Conservation (phyloP, 2,329 filamentous ascomycete genomes). For the Ceratocystis eucalypticola region DNA sequence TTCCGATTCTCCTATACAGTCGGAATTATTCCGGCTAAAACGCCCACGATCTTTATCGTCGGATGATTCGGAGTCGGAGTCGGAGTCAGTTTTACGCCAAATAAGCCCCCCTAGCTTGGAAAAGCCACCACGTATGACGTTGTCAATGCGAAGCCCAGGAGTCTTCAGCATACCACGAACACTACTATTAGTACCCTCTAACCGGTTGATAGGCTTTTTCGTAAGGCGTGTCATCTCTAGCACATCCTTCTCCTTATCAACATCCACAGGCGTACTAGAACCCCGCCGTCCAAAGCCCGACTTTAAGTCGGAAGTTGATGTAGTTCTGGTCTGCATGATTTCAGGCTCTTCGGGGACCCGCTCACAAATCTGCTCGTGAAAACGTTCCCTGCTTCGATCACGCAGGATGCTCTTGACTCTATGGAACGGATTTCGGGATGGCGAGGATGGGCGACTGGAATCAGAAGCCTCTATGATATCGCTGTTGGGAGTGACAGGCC, state of each 20-base stretch:
- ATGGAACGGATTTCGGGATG: slow-evolving; percentile 44
- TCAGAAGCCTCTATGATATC: slow-evolving; percentile 12
- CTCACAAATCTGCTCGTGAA: slow-evolving; percentile 12
- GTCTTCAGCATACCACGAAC: slow-evolving; percentile 48
- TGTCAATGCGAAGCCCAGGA: slow-evolving; percentile 53
- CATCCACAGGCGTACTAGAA: background rate
- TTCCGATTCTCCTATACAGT: background rate
- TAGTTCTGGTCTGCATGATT: background rate
- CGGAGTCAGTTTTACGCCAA: slow-evolving; percentile 38
- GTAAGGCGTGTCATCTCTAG: background rate
- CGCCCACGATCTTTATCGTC: slow-evolving; percentile 18
- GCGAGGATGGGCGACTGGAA: slow-evolving; percentile 50
- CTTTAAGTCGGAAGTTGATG: slow-evolving; percentile 11
- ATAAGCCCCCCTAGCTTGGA: slow-evolving; percentile 44
- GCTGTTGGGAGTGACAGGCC: slow-evolving; percentile 1
- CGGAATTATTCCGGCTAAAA: slow-evolving; percentile 12
- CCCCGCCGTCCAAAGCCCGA: background rate
- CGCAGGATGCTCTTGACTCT: slow-evolving; percentile 44
- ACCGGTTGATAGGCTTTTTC: background rate
- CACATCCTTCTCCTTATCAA: slow-evolving; percentile 5
- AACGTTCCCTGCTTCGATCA: slow-evolving; percentile 26
- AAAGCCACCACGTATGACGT: slow-evolving; percentile 48
- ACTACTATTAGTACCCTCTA: slow-evolving; percentile 37
- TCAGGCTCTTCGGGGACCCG: slow-evolving; percentile 11
- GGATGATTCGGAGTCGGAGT: slow-evolving; percentile 18